Evolutionary conservation across 108 stramenopile genomes (phyloP).

Genomic region (Fragilariopsis cylindrus): DNA sequence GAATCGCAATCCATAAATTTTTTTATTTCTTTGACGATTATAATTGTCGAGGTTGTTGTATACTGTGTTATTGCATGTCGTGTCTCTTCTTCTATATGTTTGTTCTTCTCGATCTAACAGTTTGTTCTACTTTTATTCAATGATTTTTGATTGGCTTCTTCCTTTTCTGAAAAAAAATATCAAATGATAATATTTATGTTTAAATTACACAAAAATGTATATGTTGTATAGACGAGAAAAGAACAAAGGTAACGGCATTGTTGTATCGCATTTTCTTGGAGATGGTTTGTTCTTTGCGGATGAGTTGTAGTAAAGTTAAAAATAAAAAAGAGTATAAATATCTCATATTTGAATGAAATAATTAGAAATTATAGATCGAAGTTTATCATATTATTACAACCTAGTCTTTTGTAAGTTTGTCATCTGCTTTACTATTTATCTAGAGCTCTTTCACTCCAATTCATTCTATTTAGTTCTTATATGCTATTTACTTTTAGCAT

Average conservation of each 20-base stretch:
- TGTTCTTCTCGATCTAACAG: not conserved
- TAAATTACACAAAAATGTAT: not conserved
- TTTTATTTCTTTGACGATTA: not conserved
- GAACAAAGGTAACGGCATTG: slow-evolving; percentile 95
- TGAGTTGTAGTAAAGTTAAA: slow-evolving; percentile 53
- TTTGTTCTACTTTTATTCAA: not conserved
- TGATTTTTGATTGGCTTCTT: not conserved
- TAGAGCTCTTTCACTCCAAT: too few species aligned
- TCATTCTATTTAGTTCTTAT: too few species aligned
- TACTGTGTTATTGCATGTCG: not conserved
- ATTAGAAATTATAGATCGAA: too few species aligned
- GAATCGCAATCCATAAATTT: too few species aligned
- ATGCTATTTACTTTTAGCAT: too few species aligned
- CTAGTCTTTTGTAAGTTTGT: too few species aligned
- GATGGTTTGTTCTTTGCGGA: slow-evolving; percentile 87
- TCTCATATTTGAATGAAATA: too few species aligned
- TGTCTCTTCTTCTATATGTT: not conserved
- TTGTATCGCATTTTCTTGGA: slow-evolving; percentile 87
- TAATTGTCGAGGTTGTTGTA: not conserved
- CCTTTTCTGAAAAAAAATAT: not conserved
- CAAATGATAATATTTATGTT: not conserved
- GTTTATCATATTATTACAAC: too few species aligned
- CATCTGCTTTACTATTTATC: too few species aligned
- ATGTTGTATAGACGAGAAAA: slow-evolving; percentile 46
- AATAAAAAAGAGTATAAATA: not conserved